Conservation (phyloP, 345 rosid genomes). For the Brassica cretica region DNA sequence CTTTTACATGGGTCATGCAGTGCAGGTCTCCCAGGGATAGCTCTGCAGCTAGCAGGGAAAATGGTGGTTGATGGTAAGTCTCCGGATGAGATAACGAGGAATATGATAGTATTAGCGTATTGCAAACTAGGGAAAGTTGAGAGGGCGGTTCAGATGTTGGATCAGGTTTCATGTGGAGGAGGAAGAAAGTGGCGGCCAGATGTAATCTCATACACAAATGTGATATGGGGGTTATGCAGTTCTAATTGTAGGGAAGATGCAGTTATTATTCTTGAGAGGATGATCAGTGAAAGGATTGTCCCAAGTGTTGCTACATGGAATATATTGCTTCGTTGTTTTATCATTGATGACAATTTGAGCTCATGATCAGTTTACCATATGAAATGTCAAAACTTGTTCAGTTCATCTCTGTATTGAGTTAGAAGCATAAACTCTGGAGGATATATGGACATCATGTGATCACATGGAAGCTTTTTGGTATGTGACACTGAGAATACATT, state of each 20-base stretch:
- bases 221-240: constrained; percentile 66
- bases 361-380: constrained; percentile 34
- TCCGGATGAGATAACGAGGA: constrained; percentile 66
- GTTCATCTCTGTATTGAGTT: neutral
- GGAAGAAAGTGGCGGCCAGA: constrained; percentile 66
- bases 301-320: constrained; percentile 79
- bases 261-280: constrained; percentile 47
- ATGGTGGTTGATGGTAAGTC: constrained; percentile 56
- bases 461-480: constrained; percentile 5
- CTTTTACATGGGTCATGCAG: constrained; percentile 60
- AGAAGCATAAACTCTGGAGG: neutral
- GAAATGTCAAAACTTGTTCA: neutral
- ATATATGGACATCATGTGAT: constrained; percentile 1
- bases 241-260: constrained; percentile 55
- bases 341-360: constrained; percentile 50
- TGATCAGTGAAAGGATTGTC: constrained; percentile 51
- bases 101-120: constrained; percentile 54
- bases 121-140: constrained; percentile 55
- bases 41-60: constrained; percentile 60
- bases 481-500: constrained; percentile 8
- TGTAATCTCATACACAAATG: constrained; percentile 58
- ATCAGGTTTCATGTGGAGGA: constrained; percentile 41
- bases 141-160: constrained; percentile 48
- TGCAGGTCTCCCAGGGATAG: constrained; percentile 50
- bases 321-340: constrained; percentile 57